Base-by-base conservation (phyloP, 768 basidiomycete genomes). In the Mycena haematopus region DNA sequence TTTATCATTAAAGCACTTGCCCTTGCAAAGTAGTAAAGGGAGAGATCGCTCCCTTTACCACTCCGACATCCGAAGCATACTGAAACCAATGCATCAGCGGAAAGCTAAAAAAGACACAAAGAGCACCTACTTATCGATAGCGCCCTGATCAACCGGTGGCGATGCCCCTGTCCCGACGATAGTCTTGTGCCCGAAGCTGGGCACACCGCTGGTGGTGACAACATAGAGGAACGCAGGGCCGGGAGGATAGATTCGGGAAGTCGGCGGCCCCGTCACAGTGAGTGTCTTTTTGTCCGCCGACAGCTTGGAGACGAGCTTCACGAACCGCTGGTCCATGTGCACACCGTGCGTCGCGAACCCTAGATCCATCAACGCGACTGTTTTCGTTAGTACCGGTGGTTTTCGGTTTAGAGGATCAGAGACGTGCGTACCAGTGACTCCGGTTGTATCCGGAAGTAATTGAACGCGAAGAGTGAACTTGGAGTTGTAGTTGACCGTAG, bases 191-290 rank as follows among this genome's bases (percentile, higher is more conserved):
- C 64, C 64, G 54, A 56, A 56, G 33, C 52, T 50, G n/a, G 64
- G 64, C 15, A 62, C 60, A 25, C 64, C 64, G 36, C 46, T 38
- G 25, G 22, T 38, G 22, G 63, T 64, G 50, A 64, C 58, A 29
- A 64, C 54, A 55, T 46, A 64, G 14, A 65, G 42, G 33, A 56
- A 62, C n/a, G 35, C 64, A 22, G 64, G 64, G 46, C 64, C 64
- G 10, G 64, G 64, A 21, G 64, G 64, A 40, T 62, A 65, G 45
- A 65, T 46, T 46, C 33, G 27, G n/a, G 51, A 35, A 9, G 58
- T 56, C 38, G 64, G 64, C 22, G 64, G 64, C 7, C 36, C 55
- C 14, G 46, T 61, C 24, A 65, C 57, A 17, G 27, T 52, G 33
- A 65, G 55, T n/a, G 44, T 56, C 49, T 45, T 63, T n/a, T 59